A percentile compares a stretch with the other conserved stretches of the same genome.
These are phyloP conservation scores for Carpediemonas membranifera DNA, from an alignment of 78 protist species.

Conservation along the genomic window DNA sequence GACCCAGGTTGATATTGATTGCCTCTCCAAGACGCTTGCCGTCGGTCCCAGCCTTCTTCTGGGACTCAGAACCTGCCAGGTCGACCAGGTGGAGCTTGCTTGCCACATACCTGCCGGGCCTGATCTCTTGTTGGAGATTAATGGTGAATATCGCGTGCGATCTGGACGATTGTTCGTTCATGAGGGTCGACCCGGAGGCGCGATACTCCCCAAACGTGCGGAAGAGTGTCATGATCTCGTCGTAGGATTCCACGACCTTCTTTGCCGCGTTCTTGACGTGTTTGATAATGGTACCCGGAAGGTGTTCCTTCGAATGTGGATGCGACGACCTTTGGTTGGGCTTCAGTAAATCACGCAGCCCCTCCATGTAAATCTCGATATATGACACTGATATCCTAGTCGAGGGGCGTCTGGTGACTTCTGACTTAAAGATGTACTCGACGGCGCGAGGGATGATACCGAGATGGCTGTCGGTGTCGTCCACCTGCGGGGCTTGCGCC, in stretches of 20 bases:
- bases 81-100: constrained; percentile 49
- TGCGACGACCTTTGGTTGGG: not conserved
- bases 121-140: constrained; percentile 30
- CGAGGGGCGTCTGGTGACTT: not conserved
- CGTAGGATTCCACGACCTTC: not conserved
- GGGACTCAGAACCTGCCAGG: constrained; percentile 62
- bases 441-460: constrained; percentile 21
- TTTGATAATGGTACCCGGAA: no score
- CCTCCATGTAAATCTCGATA: constrained; percentile 24
- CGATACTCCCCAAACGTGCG: not conserved
- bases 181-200: constrained; percentile 45
- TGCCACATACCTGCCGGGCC: no score
- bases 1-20: constrained; percentile 46
- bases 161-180: constrained; percentile 45
- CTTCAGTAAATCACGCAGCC: constrained; percentile 2
- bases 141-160: constrained; percentile 46
- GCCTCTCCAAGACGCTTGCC: constrained; percentile 53
- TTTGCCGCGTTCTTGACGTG: not conserved
- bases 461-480: not conserved
- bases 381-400: not conserved
- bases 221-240: constrained; percentile 10
- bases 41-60: constrained; percentile 23
- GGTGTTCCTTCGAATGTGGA: not conserved
- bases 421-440: constrained; percentile 11
- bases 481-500: no score